A percentile compares a stretch with the other conserved stretches of the same genome.
Conservation (phyloP, 352 stramenopile species). For the Aphanomyces cochlioides region DNA sequence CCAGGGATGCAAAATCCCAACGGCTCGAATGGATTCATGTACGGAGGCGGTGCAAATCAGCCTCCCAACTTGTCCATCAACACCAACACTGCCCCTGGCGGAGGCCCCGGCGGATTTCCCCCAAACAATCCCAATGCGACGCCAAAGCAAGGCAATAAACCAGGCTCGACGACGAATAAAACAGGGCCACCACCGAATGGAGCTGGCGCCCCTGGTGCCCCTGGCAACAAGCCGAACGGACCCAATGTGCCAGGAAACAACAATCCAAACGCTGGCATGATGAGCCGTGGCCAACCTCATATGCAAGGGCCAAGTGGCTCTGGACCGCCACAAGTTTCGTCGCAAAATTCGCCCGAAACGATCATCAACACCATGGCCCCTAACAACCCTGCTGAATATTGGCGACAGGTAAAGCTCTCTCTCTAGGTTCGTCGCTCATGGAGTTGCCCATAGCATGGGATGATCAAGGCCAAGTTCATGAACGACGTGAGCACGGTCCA, state of each 20-base stretch:
- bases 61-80: background rate
- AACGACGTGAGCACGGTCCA: slow-evolving; percentile 83
- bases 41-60: too few relatives aligned
- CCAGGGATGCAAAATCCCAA: background rate
- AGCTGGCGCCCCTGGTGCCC: background rate
- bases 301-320: background rate
- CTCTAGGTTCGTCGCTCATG: background rate
- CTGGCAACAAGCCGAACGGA: slow-evolving; percentile 4
- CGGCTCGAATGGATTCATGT: too few relatives aligned
- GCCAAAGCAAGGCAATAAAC: too few relatives aligned
- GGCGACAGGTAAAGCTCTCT: slow-evolving; percentile 34
- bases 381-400: slow-evolving; percentile 66
- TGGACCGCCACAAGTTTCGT: slow-evolving; percentile 6
- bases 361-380: slow-evolving; percentile 31
- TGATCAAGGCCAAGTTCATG: slow-evolving; percentile 74
- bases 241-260: background rate
- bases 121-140: background rate
- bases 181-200: slow-evolving; percentile 11
- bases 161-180: background rate
- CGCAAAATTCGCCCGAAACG: slow-evolving; percentile 22
- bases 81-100: background rate
- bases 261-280: slow-evolving; percentile 2
- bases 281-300: background rate
- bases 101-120: background rate
- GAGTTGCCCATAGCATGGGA: slow-evolving; percentile 45